Percentiles rank a stretch among this genome's conserved stretches.
phyloP scores from a whole-genome alignment of 2,329 filamentous ascomycete genomes.

The Nothophaeocryptopus gaeumannii region DNA sequence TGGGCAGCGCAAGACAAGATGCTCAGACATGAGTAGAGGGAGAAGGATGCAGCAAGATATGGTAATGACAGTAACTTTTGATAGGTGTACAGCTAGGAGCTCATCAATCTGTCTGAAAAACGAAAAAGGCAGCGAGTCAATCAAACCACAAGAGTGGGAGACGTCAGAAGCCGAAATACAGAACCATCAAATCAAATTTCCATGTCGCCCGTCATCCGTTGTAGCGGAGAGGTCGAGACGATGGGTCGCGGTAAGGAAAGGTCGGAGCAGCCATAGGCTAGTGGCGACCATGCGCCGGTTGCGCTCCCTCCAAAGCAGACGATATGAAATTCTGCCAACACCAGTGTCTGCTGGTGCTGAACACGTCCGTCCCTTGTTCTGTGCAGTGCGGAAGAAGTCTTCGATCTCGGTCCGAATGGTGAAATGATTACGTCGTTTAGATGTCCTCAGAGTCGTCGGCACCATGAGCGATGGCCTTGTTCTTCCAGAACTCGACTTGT shows the following conservation, averaged over 20 bases:
- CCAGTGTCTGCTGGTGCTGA: slow-evolving; percentile 18
- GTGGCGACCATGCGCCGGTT: slow-evolving; percentile 20
- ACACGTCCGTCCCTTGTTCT: slow-evolving; percentile 13
- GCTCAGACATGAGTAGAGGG: too few species aligned
- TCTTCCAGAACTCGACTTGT: slow-evolving; percentile 36
- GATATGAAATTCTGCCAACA: slow-evolving; percentile 20
- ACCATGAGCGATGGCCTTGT: slow-evolving; percentile 24
- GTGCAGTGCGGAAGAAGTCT: slow-evolving; percentile 4
- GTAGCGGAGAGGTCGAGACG: slow-evolving; percentile 7
- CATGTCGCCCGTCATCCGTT: slow-evolving; percentile 7
- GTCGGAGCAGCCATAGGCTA: slow-evolving; percentile 13
- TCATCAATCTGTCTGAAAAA: slow-evolving; percentile 4
- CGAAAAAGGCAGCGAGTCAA: slow-evolving; percentile 50
- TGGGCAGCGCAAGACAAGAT: too few species aligned
- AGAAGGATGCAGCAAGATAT: too few species aligned
- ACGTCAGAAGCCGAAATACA: slow-evolving; percentile 42
- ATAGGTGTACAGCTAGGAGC: too few species aligned
- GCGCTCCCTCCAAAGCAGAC: slow-evolving; percentile 16
- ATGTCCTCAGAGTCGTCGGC: slow-evolving; percentile 11
- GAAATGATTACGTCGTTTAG: slow-evolving; percentile 4
- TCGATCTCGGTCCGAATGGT: background rate
- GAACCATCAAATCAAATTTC: background rate
- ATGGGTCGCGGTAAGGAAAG: slow-evolving; percentile 16
- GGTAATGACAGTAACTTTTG: too few species aligned
- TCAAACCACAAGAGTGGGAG: slow-evolving; percentile 42